Conservation (phyloP, 2,329 filamentous ascomycete genomes). For the Neofusicoccum ribis region DNA sequence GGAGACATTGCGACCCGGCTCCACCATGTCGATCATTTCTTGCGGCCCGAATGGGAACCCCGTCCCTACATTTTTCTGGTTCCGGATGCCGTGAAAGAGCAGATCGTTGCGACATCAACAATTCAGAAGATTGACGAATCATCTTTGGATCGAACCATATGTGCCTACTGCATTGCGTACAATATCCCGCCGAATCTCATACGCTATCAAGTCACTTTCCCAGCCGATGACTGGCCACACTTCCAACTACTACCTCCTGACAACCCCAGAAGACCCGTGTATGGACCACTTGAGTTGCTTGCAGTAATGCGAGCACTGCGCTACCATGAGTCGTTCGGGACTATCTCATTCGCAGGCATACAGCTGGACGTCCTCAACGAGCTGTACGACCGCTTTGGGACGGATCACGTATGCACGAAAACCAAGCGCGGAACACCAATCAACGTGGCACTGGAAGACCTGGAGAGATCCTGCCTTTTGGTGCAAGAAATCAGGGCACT, state of each 20-base stretch:
- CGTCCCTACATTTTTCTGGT: constrained; percentile 64
- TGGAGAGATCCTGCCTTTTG: constrained; percentile 58
- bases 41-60: constrained; percentile 66
- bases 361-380: constrained; percentile 66
- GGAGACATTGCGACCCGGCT: constrained; percentile 65
- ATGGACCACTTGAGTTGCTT: constrained; percentile 63
- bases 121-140: constrained; percentile 60
- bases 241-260: constrained; percentile 64
- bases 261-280: constrained; percentile 47
- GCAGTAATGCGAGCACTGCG: constrained; percentile 68
- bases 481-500: constrained; percentile 69
- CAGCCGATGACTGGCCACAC: constrained; percentile 63
- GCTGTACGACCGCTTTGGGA: constrained; percentile 59
- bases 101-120: constrained; percentile 35
- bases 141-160: constrained; percentile 65
- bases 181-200: constrained; percentile 67
- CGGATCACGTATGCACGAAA: constrained; percentile 62
- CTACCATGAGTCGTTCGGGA: constrained; percentile 69
- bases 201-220: constrained; percentile 52
- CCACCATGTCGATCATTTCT: constrained; percentile 60
- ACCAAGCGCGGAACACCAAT: constrained; percentile 59
- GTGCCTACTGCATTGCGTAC: constrained; percentile 70
- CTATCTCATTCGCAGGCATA: constrained; percentile 67
- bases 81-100: constrained; percentile 48
- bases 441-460: constrained; percentile 53